Conservation (phyloP, 257 asterid genomes). For the Solanum piurae region DNA sequence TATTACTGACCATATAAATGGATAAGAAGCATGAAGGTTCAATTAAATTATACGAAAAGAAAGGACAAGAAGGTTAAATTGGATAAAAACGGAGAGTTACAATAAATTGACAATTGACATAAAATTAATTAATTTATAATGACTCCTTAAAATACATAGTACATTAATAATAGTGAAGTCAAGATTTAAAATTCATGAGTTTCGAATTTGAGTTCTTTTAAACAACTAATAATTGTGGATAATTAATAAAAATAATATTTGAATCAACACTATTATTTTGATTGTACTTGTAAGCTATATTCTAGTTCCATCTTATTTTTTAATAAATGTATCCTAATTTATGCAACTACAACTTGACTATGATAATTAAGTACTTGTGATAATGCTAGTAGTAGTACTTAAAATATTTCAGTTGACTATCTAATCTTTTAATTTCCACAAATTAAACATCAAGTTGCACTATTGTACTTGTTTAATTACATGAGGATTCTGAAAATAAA, state of each 20-base stretch:
- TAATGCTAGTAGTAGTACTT: not conserved
- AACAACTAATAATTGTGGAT: not conserved
- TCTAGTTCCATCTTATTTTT: not conserved
- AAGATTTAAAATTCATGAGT: not conserved
- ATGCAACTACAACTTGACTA: not conserved
- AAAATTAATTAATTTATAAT: not conserved
- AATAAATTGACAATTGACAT: not conserved
- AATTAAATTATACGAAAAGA: not conserved
- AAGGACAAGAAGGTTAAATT: too few species aligned
- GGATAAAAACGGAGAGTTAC: not conserved
- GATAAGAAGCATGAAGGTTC: not conserved
- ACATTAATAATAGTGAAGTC: accelerated
- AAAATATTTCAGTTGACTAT: not conserved
- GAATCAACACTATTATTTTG: accelerated
- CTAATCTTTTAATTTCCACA: not conserved
- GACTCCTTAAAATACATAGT: not conserved
- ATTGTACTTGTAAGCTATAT: not conserved
- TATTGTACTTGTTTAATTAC: not conserved
- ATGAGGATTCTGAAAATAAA: not conserved
- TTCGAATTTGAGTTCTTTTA: accelerated
- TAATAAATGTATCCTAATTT: not conserved
- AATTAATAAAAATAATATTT: not conserved
- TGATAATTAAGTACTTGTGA: not conserved
- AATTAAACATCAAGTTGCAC: not conserved
- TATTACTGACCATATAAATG: too few species aligned